Evolutionary conservation across 2,329 filamentous ascomycete species (phyloP).

Genomic region (Trematosphaeria pertusa): DNA sequence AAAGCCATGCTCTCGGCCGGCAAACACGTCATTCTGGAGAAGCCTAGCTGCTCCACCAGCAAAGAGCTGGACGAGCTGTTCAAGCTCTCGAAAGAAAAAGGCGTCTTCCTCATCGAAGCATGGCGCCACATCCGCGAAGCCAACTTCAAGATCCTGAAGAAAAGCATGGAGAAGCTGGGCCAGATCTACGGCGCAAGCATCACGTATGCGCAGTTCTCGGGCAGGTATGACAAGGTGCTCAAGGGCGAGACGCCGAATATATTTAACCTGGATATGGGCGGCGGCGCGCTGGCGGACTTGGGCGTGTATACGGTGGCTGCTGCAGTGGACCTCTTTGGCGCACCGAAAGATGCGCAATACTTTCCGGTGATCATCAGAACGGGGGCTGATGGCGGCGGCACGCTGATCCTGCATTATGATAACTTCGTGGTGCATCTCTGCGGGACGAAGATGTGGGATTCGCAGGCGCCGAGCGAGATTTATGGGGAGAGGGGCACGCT

Average conservation of each 20-base stretch:
- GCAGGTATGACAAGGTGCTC: slow-evolving; percentile 56
- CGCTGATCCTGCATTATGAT: slow-evolving; percentile 53
- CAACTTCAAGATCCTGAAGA: slow-evolving; percentile 55
- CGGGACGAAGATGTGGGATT: slow-evolving; percentile 53
- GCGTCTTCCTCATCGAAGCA: slow-evolving; percentile 56
- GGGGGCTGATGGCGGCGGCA: slow-evolving; percentile 56
- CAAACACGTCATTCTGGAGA: slow-evolving; percentile 60
- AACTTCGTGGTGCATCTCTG: slow-evolving; percentile 53
- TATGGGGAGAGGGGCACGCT: slow-evolving; percentile 58
- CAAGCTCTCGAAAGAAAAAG: slow-evolving; percentile 48
- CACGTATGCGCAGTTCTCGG: slow-evolving; percentile 54
- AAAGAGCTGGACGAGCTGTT: slow-evolving; percentile 54
- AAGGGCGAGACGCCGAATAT: slow-evolving; percentile 56
- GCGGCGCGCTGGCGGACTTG: slow-evolving; percentile 57
- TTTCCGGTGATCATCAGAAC: slow-evolving; percentile 52
- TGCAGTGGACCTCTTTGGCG: slow-evolving; percentile 57
- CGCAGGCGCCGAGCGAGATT: slow-evolving; percentile 53
- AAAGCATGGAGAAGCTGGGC: slow-evolving; percentile 48
- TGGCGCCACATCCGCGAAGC: slow-evolving; percentile 59
- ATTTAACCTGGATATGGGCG: slow-evolving; percentile 56
- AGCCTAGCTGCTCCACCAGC: slow-evolving; percentile 54
- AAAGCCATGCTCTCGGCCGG: slow-evolving; percentile 51
- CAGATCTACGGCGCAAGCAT: slow-evolving; percentile 54
- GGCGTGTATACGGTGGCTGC: slow-evolving; percentile 58
- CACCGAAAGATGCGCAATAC: slow-evolving; percentile 51